phyloP scores from a whole-genome alignment of 1,139 yeast species.

The Tardiomyces blankii region DNA sequence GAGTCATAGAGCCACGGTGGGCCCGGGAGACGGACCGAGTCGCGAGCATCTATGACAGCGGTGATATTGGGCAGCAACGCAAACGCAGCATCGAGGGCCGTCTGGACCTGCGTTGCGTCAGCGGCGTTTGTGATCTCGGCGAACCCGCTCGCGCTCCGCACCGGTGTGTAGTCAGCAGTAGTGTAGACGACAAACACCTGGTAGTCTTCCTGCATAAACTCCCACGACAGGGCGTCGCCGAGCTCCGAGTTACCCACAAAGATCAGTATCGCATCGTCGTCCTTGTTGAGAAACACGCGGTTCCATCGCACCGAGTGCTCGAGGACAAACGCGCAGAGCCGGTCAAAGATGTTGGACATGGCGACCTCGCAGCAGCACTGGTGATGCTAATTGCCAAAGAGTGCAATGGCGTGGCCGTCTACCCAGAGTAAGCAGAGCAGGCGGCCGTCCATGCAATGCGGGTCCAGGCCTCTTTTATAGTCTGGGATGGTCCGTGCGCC shows the following conservation, averaged over 20 bases:
- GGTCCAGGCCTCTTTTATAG: too few species aligned
- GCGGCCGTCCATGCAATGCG: too few species aligned
- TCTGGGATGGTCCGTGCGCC: too few species aligned
- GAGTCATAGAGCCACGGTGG: background rate
- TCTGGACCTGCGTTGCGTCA: background rate
- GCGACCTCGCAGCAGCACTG: too few species aligned
- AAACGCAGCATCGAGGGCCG: background rate
- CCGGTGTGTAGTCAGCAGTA: background rate
- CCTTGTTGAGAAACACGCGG: background rate
- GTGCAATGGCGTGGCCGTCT: too few species aligned
- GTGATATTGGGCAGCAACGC: background rate
- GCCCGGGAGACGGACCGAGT: background rate
- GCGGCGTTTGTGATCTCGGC: background rate
- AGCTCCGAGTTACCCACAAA: conserved; percentile 3
- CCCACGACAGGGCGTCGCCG: background rate
- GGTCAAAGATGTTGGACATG: too few species aligned
- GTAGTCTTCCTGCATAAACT: background rate
- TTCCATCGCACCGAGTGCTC: background rate
- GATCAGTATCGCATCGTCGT: conserved; percentile 3
- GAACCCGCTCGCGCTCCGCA: background rate
- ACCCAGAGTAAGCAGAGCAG: too few species aligned
- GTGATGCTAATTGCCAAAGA: too few species aligned
- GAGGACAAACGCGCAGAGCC: too few species aligned
- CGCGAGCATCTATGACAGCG: background rate
- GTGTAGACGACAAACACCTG: background rate